A percentile compares a stretch with the other conserved stretches of the same genome.
phyloP scores from a whole-genome alignment of 257 asterid species.

The Echites panduratus region DNA sequence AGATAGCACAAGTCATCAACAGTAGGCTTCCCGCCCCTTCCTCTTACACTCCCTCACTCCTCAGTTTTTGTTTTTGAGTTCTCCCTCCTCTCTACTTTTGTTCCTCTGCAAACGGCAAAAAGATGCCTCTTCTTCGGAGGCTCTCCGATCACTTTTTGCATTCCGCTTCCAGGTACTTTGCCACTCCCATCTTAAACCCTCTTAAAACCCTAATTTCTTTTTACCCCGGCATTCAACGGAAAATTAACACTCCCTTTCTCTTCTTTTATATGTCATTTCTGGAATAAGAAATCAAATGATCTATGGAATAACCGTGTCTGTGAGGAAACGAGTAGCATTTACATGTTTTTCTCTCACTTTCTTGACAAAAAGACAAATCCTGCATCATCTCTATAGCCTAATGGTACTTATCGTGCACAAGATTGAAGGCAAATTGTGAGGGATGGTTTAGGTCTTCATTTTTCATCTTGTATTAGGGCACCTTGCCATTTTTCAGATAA shows the following conservation, averaged over 20 bases:
- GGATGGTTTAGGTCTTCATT: too few species aligned
- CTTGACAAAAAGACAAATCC: background rate
- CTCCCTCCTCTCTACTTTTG: background rate
- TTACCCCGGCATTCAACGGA: background rate
- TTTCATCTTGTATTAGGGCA: background rate
- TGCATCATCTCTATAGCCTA: background rate
- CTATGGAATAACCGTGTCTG: background rate
- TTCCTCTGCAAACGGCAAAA: background rate
- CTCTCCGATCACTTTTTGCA: slow-evolving; percentile 8
- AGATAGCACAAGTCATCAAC: too few species aligned
- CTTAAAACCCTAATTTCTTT: background rate
- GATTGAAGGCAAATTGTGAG: too few species aligned
- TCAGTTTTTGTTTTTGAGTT: background rate
- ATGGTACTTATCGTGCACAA: too few species aligned
- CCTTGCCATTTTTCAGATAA: background rate
- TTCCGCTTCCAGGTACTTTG: background rate
- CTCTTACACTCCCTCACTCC: background rate
- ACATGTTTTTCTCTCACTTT: background rate
- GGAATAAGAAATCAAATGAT: background rate
- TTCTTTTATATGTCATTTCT: background rate
- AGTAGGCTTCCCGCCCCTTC: background rate
- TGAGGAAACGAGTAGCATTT: background rate
- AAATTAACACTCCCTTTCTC: too few species aligned
- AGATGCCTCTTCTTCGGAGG: slow-evolving; percentile 9
- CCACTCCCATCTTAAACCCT: background rate